phyloP scores from a whole-genome alignment of 495 filamentous ascomycete genomes.

The Neurospora sp. region DNA sequence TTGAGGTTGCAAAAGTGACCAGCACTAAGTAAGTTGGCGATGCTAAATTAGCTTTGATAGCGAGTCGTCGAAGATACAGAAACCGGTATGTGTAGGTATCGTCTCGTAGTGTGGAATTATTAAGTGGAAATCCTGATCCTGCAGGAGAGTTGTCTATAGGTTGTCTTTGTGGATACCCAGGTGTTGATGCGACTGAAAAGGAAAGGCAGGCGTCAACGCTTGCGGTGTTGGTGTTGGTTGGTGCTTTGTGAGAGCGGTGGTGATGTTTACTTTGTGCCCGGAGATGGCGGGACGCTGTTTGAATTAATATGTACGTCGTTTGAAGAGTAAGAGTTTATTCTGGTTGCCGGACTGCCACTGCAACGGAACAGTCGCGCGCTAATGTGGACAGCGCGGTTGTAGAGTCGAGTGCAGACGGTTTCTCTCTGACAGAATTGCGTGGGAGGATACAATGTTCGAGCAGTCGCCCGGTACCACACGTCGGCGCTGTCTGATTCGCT shows the following conservation, averaged over 20 bases:
- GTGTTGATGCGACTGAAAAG: not conserved
- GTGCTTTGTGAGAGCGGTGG: not conserved
- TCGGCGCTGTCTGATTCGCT: constrained; percentile 23
- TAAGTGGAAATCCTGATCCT: constrained; percentile 8
- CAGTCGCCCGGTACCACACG: constrained; percentile 27
- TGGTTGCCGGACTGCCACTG: not conserved
- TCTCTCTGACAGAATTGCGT: not conserved
- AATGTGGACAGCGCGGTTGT: constrained; percentile 1
- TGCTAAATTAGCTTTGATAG: not conserved
- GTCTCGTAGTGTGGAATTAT: not conserved
- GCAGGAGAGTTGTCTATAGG: constrained; percentile 5
- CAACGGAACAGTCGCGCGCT: not conserved
- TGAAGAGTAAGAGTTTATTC: not conserved
- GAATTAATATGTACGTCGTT: not conserved
- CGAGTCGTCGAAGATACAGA: not conserved
- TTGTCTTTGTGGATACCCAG: not conserved
- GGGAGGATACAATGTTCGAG: constrained; percentile 18
- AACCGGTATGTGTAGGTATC: not conserved
- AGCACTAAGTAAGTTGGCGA: not conserved
- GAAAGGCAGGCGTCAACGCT: not conserved
- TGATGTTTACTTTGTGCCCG: not conserved
- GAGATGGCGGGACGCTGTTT: not conserved
- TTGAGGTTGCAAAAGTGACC: not conserved
- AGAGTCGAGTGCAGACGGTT: constrained; percentile 2
- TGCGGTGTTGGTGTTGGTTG: not conserved